phyloP scores from a whole-genome alignment of 257 asterid species.

The Solanum gracilifrons region DNA sequence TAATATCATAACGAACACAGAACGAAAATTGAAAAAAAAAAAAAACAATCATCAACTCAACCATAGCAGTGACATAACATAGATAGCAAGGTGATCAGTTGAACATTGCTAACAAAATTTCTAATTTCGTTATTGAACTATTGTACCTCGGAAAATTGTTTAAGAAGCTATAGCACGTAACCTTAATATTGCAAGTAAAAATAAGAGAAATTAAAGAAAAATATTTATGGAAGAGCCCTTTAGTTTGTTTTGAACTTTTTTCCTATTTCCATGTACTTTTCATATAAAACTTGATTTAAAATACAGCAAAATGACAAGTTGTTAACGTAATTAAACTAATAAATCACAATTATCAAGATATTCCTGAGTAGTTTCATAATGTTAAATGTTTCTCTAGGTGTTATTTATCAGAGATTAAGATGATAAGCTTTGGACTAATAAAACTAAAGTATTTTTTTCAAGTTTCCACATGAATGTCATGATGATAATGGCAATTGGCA shows the following conservation, averaged over 20 bases:
- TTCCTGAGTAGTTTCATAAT: not conserved
- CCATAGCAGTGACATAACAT: fast-evolving
- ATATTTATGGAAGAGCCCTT: not conserved
- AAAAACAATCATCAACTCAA: not conserved
- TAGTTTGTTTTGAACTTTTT: not conserved
- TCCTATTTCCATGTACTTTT: not conserved
- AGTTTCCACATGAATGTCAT: slow-evolving; percentile 4
- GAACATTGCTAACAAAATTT: not conserved
- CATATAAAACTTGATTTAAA: not conserved
- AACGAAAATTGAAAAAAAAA: too few relatives aligned
- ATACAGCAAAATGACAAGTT: not conserved
- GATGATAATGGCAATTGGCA: not conserved
- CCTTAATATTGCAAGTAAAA: not conserved
- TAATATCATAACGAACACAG: too few relatives aligned
- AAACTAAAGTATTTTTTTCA: slow-evolving; percentile 1
- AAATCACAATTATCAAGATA: slow-evolving; percentile 16
- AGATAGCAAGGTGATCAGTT: fast-evolving
- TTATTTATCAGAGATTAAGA: slow-evolving; percentile 16
- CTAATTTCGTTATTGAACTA: not conserved
- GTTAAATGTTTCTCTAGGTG: slow-evolving; percentile 23
- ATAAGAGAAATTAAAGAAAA: not conserved
- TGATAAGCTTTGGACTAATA: slow-evolving; percentile 14
- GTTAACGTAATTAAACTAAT: not conserved
- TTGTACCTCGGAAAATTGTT: not conserved
- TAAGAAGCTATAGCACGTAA: not conserved